Evolutionary conservation across 2,329 filamentous ascomycete species (phyloP), one percentile per base, ranked within the genome.

Genomic region (Mycosphaerella sp.): DNA sequence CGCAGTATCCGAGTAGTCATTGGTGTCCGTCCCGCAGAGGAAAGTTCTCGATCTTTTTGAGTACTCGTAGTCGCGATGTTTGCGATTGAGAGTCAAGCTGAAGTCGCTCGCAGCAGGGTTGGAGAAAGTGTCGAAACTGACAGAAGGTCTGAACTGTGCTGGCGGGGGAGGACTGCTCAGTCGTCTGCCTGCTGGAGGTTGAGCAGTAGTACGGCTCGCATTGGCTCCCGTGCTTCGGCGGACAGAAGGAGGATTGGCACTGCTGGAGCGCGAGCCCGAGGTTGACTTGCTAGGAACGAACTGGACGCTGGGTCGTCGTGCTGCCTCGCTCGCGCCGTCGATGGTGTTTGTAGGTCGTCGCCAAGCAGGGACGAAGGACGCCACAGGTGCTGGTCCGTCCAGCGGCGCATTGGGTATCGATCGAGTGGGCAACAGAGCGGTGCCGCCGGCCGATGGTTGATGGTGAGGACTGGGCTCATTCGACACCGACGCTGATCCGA

Each of bases 1-100:
- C 13, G 90, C 90, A 70, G 91, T 93, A 56, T 95, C 87, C 6
- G 89, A 95, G 69, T 95, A 95, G 52, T 88, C 81, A 62, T 95
- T 89, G 63, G 91, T 87, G 69, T 95, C 90, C 14, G 90, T 86
- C 16, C 90, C 90, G 57, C 90, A 91, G 66, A 96, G 82, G 63
- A 95, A 95, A 7, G 88, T 94, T 47, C 90, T 82, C 48, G 87
- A 93, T 53, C 87, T 80, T 54, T 89, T 84, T 37, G 83, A 84
- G 57, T 84, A 84, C 60, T 87, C 83, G 70, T 93, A 95, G 58
- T 90, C 88, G 60, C 85, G 85, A 69, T 96, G 90, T 64, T 89
- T 87, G 60, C 86, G 81, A 63, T 89, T 89, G 53, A 95, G 75
- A 0, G 89, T 94, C 59, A 95, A 80, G 5, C 88, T 88, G 66